Percentiles rank a stretch among this genome's conserved stretches.
Evolutionary conservation across 2,329 filamentous ascomycete genomes (phyloP).

Genomic region (Aotearoamyces nothofagi): DNA sequence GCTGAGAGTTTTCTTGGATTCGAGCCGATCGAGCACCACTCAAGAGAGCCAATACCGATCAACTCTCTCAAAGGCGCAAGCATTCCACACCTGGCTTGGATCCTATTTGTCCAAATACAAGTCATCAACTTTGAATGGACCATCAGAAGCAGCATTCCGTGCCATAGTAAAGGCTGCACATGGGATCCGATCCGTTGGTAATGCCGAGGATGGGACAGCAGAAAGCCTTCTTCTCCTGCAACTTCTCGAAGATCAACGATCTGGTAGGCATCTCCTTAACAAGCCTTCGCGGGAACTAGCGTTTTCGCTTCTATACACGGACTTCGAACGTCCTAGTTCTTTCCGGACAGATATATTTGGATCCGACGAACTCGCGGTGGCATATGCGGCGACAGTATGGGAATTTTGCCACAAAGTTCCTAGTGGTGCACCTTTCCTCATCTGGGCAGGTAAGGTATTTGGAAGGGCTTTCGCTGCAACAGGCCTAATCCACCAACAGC

Average conservation of each 20-base stretch:
- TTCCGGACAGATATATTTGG: slow-evolving; percentile 52
- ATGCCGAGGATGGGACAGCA: slow-evolving; percentile 51
- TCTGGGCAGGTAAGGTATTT: slow-evolving; percentile 76
- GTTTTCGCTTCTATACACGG: slow-evolving; percentile 56
- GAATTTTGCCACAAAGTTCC: slow-evolving; percentile 53
- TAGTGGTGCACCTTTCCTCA: slow-evolving; percentile 52
- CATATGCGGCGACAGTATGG: slow-evolving; percentile 55
- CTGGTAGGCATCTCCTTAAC: slow-evolving; percentile 49
- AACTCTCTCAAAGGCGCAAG: slow-evolving; percentile 60
- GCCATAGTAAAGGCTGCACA: slow-evolving; percentile 54
- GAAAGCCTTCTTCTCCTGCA: slow-evolving; percentile 70
- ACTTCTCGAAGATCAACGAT: slow-evolving; percentile 58
- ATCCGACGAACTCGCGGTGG: slow-evolving; percentile 45
- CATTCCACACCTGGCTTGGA: slow-evolving; percentile 68
- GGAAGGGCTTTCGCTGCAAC: slow-evolving; percentile 72
- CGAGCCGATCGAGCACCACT: slow-evolving; percentile 62
- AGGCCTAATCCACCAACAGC: slow-evolving; percentile 46
- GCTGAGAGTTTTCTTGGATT: slow-evolving; percentile 59
- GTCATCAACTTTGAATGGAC: slow-evolving; percentile 22
- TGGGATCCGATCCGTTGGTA: slow-evolving; percentile 50
- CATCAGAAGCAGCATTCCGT: slow-evolving; percentile 41
- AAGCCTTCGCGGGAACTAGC: slow-evolving; percentile 53
- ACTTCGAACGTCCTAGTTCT: slow-evolving; percentile 49
- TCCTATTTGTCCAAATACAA: slow-evolving; percentile 50
- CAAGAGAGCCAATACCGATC: slow-evolving; percentile 70